Evolutionary conservation across 345 rosid genomes (phyloP).

Genomic region (Salix arbutifolia): DNA sequence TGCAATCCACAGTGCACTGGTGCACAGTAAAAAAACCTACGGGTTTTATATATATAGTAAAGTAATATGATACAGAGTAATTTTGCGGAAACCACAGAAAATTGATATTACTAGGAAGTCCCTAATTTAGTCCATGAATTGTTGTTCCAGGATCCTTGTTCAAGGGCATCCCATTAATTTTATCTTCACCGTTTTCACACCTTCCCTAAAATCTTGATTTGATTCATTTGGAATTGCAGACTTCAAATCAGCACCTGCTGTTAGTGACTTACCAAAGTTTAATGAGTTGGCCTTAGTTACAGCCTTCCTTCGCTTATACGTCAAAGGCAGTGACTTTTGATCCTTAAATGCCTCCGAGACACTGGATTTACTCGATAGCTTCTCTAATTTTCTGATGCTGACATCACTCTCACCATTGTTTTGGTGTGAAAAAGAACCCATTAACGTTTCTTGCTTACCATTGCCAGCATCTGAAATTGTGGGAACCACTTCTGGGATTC

Average conservation of each 20-base stretch:
- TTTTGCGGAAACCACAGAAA: constrained; percentile 10
- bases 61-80: constrained; percentile 13
- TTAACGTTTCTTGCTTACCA: constrained; percentile 17
- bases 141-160: constrained; percentile 18
- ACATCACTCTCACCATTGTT: constrained; percentile 26
- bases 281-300: constrained; percentile 25
- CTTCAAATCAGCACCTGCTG: constrained; percentile 22
- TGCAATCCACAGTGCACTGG: too few species aligned
- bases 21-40: too few species aligned
- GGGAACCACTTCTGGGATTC: constrained; percentile 17
- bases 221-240: constrained; percentile 22
- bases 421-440: constrained; percentile 21
- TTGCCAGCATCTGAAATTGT: constrained; percentile 17
- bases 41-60: too few species aligned
- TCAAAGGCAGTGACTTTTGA: constrained; percentile 38
- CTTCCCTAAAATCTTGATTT: constrained; percentile 20
- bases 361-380: constrained; percentile 20
- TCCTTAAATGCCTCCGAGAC: constrained; percentile 28
- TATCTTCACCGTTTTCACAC: constrained; percentile 25
- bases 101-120: constrained; percentile 11
- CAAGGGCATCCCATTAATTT: constrained; percentile 18
- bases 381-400: constrained; percentile 23
- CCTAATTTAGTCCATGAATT: constrained; percentile 14
- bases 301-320: constrained; percentile 58
- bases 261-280: constrained; percentile 21